A percentile compares a stretch with the other conserved stretches of the same genome.
Conservation (phyloP, 345 rosid genomes). For the Citrus australasica region DNA sequence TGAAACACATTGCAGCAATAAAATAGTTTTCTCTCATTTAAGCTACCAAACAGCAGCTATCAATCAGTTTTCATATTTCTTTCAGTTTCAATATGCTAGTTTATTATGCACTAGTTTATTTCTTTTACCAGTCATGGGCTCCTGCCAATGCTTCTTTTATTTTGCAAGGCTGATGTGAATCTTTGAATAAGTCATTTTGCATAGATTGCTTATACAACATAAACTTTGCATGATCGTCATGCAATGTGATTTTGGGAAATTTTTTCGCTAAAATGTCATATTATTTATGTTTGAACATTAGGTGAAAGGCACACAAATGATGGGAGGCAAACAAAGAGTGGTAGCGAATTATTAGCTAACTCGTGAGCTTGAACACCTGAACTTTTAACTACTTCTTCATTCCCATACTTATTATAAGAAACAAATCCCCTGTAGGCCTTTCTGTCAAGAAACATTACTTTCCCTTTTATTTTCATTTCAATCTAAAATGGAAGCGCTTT, state of each 20-base stretch:
- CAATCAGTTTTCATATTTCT: too few species aligned
- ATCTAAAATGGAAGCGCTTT: not conserved
- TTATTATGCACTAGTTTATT: not conserved
- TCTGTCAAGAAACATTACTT: constrained; percentile 2
- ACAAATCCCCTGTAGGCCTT: not conserved
- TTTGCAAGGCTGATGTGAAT: not conserved
- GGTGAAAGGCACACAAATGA: constrained; percentile 4
- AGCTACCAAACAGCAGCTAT: too few species aligned
- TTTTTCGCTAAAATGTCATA: not conserved
- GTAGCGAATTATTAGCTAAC: constrained; percentile 30
- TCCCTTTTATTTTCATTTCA: not conserved
- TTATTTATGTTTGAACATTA: not conserved
- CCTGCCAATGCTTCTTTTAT: not conserved
- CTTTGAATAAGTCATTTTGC: not conserved
- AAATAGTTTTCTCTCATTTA: too few species aligned
- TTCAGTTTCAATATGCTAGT: not conserved
- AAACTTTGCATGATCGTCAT: not conserved
- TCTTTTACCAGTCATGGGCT: not conserved
- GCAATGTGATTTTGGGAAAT: not conserved
- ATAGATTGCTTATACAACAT: too few species aligned
- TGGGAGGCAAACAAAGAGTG: constrained; percentile 34
- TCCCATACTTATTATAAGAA: constrained; percentile 18
- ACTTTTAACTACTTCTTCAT: constrained; percentile 19
- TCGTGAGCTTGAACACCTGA: constrained; percentile 17
- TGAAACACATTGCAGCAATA: too few species aligned